Conservation (phyloP, 2,329 filamentous ascomycete genomes). For the Epichloe hybrida region DNA sequence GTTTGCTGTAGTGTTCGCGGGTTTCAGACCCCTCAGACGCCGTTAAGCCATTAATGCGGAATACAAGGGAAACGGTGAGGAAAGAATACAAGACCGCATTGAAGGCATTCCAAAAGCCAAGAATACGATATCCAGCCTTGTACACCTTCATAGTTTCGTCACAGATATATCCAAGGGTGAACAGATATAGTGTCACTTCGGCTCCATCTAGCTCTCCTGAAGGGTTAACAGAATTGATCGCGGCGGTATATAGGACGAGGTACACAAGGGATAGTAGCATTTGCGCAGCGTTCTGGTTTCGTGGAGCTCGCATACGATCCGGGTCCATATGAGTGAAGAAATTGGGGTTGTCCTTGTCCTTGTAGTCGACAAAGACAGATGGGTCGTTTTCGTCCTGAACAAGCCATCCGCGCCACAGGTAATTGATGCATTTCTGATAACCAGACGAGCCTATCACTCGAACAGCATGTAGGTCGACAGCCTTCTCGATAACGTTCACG, state of each 20-base stretch:
- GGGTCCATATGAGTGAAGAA: conserved; percentile 82
- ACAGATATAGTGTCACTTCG: conserved; percentile 75
- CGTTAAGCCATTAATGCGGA: conserved; percentile 65
- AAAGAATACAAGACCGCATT: conserved; percentile 73
- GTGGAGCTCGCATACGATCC: conserved; percentile 81
- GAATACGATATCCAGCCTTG: conserved; percentile 83
- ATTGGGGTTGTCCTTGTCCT: conserved; percentile 61
- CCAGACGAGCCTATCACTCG: conserved; percentile 81
- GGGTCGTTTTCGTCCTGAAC: conserved; percentile 92
- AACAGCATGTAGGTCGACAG: conserved; percentile 84
- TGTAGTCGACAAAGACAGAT: conserved; percentile 78
- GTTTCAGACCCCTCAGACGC: conserved; percentile 32
- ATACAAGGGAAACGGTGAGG: conserved; percentile 61
- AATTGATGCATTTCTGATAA: conserved; percentile 88
- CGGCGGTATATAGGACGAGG: conserved; percentile 71
- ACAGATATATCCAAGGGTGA: conserved; percentile 81
- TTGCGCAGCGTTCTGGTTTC: conserved; percentile 86
- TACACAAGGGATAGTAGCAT: conserved; percentile 75
- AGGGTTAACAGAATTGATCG: conserved; percentile 88
- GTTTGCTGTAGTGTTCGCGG: conserved; percentile 54
- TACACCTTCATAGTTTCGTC: conserved; percentile 83
- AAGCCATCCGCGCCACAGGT: conserved; percentile 91
- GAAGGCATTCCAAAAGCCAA: conserved; percentile 96
- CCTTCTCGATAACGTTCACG: conserved; percentile 81
- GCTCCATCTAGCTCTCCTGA: conserved; percentile 71